phyloP scores from a whole-genome alignment of 176 grass and related monocot genomes.

The Avena sativa region DNA sequence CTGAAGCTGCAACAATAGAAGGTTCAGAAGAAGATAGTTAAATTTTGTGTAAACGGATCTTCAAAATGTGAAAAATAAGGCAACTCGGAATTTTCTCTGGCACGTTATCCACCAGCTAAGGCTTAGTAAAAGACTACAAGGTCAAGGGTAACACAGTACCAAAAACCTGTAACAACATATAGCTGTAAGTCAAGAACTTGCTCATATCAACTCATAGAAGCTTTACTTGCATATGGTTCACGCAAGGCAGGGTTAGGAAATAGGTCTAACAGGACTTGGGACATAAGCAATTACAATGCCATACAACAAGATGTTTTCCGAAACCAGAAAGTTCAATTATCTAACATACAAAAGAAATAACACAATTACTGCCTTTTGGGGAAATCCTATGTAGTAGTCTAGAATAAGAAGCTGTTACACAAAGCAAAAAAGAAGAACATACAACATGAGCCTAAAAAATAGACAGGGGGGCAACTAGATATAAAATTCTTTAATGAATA shows the following conservation, averaged over 20 bases:
- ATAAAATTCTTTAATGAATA: conserved; percentile 31
- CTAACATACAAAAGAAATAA: conserved; percentile 20
- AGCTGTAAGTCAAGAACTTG: conserved; percentile 34
- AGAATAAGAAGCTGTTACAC: conserved; percentile 5
- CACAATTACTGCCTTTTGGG: neutral
- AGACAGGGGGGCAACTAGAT: neutral
- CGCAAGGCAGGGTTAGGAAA: neutral
- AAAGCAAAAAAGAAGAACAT: conserved; percentile 12
- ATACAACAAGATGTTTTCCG: neutral
- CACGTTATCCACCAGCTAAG: conserved; percentile 12
- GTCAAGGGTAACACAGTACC: neutral
- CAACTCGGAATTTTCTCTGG: neutral
- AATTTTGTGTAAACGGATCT: conserved; percentile 34
- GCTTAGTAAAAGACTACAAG: neutral
- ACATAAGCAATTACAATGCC: conserved; percentile 10
- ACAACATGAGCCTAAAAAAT: neutral
- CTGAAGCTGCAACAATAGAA: conserved; percentile 83
- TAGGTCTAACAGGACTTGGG: neutral
- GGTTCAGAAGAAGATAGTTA: conserved; percentile 31
- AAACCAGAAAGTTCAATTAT: conserved; percentile 12
- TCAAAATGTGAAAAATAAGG: neutral
- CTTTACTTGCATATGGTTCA: conserved; percentile 27
- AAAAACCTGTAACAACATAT: neutral
- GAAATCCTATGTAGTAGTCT: neutral
- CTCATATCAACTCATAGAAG: conserved; percentile 8